These are phyloP conservation scores for Diatrype stigma DNA, from an alignment of 2,329 filamentous ascomycete genomes.

Conservation along the genomic window DNA sequence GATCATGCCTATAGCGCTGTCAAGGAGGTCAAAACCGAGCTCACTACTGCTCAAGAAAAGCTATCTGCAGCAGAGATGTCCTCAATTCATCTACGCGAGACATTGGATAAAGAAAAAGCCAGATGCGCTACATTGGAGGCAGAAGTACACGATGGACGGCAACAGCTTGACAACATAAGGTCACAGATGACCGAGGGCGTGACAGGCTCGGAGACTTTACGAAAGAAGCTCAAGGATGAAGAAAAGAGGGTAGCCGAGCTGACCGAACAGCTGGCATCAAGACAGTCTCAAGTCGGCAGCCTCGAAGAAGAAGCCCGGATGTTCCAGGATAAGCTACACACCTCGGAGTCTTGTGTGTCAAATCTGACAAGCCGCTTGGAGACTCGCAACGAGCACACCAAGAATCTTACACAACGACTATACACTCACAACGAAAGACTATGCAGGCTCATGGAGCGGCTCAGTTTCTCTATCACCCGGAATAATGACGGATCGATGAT, in stretches of 20 bases:
- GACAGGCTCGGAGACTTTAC: constrained; percentile 74
- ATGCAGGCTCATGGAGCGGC: constrained; percentile 75
- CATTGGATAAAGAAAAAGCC: constrained; percentile 49
- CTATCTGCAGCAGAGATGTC: constrained; percentile 49
- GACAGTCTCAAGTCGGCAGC: constrained; percentile 70
- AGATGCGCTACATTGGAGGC: constrained; percentile 50
- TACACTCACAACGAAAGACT: constrained; percentile 82
- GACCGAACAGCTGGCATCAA: constrained; percentile 66
- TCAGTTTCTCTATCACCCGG: constrained; percentile 78
- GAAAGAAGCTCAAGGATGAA: constrained; percentile 70
- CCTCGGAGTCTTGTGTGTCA: constrained; percentile 48
- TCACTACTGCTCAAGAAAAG: constrained; percentile 49
- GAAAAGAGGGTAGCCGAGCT: constrained; percentile 66
- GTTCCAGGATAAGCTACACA: constrained; percentile 61
- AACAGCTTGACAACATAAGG: constrained; percentile 65
- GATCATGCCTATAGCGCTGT: constrained; percentile 54
- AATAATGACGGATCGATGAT: constrained; percentile 64
- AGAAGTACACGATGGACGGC: constrained; percentile 60
- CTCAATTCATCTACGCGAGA: constrained; percentile 49
- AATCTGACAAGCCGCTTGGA: constrained; percentile 57
- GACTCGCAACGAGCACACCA: constrained; percentile 66
- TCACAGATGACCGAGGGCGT: constrained; percentile 76
- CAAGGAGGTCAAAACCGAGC: constrained; percentile 53
- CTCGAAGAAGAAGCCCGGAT: constrained; percentile 72
- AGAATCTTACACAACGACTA: constrained; percentile 78